Evolutionary conservation across 108 stramenopile species (phyloP).

Genomic region (Fistulifera pelliculosa): DNA sequence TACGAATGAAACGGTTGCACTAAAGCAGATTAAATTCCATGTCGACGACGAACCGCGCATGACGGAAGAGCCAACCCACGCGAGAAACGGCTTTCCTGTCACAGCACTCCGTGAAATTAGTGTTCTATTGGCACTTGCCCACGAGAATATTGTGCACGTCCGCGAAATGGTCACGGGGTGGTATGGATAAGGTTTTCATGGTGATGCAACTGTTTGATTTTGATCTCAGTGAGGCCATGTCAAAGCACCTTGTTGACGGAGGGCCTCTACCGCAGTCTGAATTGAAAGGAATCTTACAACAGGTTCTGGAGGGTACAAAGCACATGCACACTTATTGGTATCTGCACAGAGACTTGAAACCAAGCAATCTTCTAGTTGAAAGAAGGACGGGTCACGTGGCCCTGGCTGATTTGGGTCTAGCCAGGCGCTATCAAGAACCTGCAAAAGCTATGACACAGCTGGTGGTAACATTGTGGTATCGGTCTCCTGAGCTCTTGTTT

Average conservation of each 20-base stretch:
- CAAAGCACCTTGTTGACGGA: conserved; percentile 32
- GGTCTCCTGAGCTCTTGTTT: conserved; percentile 85
- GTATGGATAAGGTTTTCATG: conserved; percentile 76
- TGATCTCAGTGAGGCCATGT: conserved; percentile 83
- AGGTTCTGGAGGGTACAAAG: conserved; percentile 61
- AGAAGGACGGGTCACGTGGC: conserved; percentile 53
- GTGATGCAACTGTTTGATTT: conserved; percentile 91
- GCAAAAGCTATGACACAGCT: conserved; percentile 62
- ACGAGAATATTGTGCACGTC: conserved; percentile 79
- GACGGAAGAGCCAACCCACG: conserved; percentile 29
- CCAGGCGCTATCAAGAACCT: conserved; percentile 69
- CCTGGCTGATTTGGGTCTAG: conserved; percentile 89
- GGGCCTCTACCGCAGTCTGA: conserved; percentile 56
- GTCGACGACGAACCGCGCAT: conserved; percentile 23
- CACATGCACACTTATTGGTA: conserved; percentile 79
- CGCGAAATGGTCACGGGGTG: conserved; percentile 83
- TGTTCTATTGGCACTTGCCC: conserved; percentile 64
- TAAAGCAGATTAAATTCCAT: conserved; percentile 91
- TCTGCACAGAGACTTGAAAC: conserved; percentile 91
- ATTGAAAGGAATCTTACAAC: conserved; percentile 72
- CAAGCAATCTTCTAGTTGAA: conserved; percentile 84
- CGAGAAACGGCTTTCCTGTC: conserved; percentile 75
- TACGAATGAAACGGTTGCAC: conserved; percentile 41
- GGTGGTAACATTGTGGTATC: conserved; percentile 90
- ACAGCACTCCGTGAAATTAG: conserved; percentile 88